Evolutionary conservation across 805 yeast genomes (phyloP), one percentile per base, ranked within the genome.

Genomic region (Helenozyma rhizophorensis): DNA sequence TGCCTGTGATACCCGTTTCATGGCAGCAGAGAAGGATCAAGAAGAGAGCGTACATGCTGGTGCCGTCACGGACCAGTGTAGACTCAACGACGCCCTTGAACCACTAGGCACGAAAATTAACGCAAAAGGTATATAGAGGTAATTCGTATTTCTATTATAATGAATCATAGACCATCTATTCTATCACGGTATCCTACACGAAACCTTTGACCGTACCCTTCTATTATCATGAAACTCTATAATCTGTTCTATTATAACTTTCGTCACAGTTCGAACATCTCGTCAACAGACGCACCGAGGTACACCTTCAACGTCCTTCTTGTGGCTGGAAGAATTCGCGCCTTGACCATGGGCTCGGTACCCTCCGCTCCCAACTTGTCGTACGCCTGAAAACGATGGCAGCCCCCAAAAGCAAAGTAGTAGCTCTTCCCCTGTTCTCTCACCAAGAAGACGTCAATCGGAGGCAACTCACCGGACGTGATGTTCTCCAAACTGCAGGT

Each of bases 351-450:
- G 0, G 60, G 53, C 17, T 59, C 63, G 11, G 41, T 29, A 1
- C 47, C 51, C 5, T 33, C 32, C 3, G 57, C 51, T 19, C 68
- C 71, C 16, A 56, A 36, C 24, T 70, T 60, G 36, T 85, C 93
- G 51, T 87, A 87, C 0, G 95, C 95, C 54, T 86, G 95, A 45
- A 86, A 81, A 41, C 96, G 59, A 52, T 86, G 96, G 52, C 96
- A 86, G 0, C 95, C 95, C 6, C 95, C 96, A 58, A 86, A 86
- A 1, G 89, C 94, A 57, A 83, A 85, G 50, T 80, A 85, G 53
- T 70, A 71, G 23, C 58, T 67, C 30, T 73, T 59, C 2, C 86
- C 90, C 6, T 71, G 54, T 25, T 81, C 82, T 26, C 80, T 65
- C 2, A 85, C 83, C 23, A 70, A 68, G 41, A 86, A 58, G 0